A percentile compares a stretch with the other conserved stretches of the same genome.
Conservation (phyloP, 768 basidiomycete species). For the Hygrophorus pudorinus region DNA sequence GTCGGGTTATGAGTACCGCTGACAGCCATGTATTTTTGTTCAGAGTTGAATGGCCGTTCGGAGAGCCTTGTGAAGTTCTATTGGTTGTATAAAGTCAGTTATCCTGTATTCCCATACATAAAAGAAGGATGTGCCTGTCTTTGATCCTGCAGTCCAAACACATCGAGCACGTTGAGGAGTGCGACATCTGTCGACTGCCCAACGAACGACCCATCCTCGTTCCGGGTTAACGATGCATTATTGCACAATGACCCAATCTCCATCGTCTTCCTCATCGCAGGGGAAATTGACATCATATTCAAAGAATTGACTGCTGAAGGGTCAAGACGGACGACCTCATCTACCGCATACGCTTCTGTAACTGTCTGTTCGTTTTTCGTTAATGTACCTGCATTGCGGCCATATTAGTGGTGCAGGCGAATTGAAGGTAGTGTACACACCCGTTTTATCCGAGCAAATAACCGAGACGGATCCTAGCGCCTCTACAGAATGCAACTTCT, state of each 20-base stretch:
- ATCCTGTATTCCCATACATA: background rate
- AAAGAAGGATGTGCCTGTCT: constrained; percentile 36
- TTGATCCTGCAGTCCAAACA: constrained; percentile 60
- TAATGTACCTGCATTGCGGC: constrained; percentile 55
- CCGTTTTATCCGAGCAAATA: constrained; percentile 96
- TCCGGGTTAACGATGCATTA: constrained; percentile 57
- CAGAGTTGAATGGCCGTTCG: constrained; percentile 89
- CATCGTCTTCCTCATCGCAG: constrained; percentile 64
- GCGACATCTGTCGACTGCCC: constrained; percentile 95
- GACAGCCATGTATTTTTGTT: constrained; percentile 89
- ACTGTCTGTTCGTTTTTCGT: constrained; percentile 97
- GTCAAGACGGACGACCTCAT: constrained; percentile 67
- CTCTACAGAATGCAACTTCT: constrained; percentile 93
- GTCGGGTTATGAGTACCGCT: constrained; percentile 50
- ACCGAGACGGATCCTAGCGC: constrained; percentile 92
- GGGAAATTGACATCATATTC: constrained; percentile 33
- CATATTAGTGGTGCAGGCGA: constrained; percentile 4
- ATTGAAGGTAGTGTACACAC: constrained; percentile 24
- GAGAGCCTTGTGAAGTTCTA: constrained; percentile 62
- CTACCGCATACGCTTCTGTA: constrained; percentile 78
- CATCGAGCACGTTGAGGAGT: constrained; percentile 64
- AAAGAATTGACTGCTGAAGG: constrained; percentile 31
- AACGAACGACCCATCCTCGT: constrained; percentile 63
- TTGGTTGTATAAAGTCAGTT: background rate
- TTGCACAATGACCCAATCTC: constrained; percentile 87